A percentile compares a stretch with the other conserved stretches of the same genome.
phyloP scores from a whole-genome alignment of 192 early-diverging fungal species.

The Podila epigama region DNA sequence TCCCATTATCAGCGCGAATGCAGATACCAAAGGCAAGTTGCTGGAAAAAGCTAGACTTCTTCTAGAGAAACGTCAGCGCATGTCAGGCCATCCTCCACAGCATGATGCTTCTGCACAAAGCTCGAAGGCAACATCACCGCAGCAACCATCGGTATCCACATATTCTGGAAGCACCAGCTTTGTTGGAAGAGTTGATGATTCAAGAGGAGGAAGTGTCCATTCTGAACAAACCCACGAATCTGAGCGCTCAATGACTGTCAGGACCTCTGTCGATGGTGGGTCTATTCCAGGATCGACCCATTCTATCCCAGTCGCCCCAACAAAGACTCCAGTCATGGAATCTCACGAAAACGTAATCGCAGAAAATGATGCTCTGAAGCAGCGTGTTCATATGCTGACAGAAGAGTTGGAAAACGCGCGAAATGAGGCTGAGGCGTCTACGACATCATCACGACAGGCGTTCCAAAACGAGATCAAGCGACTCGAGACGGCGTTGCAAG shows the following conservation, averaged over 20 bases:
- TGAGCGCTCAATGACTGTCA: too few relatives aligned
- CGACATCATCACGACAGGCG: neutral
- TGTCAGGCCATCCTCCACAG: neutral
- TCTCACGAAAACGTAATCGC: neutral
- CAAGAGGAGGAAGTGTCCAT: too few relatives aligned
- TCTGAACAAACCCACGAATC: too few relatives aligned
- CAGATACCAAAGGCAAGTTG: neutral
- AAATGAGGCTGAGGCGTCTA: neutral
- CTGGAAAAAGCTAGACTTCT: neutral
- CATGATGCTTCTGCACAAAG: neutral
- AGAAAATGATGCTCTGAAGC: slow-evolving; percentile 13
- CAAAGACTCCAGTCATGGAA: neutral
- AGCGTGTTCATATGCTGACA: slow-evolving; percentile 1
- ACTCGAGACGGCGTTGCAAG: neutral
- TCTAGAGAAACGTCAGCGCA: neutral
- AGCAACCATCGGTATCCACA: too few relatives aligned
- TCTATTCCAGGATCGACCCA: too few relatives aligned
- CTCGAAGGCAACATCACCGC: neutral
- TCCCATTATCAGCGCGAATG: neutral
- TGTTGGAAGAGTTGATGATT: too few relatives aligned
- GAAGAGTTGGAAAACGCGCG: neutral
- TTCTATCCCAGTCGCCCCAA: neutral
- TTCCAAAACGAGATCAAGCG: neutral
- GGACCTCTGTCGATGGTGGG: too few relatives aligned
- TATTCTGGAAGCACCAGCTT: too few relatives aligned